phyloP scores from a whole-genome alignment of 2,329 filamentous ascomycete species.

The Colletotrichum spinosum region DNA sequence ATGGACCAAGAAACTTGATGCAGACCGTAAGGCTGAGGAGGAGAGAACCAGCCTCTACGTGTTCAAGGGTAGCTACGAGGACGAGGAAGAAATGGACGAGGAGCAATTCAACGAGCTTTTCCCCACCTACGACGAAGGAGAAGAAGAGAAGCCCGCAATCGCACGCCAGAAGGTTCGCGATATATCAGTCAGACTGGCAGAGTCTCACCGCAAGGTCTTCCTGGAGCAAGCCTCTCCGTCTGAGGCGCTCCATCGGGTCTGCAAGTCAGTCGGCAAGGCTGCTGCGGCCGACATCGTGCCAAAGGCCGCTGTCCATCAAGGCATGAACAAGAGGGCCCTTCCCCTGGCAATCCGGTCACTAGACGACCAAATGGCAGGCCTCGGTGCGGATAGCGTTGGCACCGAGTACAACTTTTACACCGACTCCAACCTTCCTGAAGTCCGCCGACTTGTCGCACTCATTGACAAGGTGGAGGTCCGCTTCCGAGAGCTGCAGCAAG shows the following conservation, averaged over 20 bases:
- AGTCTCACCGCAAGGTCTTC: conserved; percentile 69
- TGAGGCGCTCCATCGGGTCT: conserved; percentile 57
- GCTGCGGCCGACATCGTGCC: conserved; percentile 44
- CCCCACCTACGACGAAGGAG: conserved; percentile 76
- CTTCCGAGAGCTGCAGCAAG: conserved; percentile 76
- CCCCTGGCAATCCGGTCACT: conserved; percentile 75
- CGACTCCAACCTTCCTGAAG: conserved; percentile 81
- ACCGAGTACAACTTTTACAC: conserved; percentile 88
- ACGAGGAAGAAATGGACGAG: conserved; percentile 79
- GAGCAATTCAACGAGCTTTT: conserved; percentile 85
- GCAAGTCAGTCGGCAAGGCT: conserved; percentile 56
- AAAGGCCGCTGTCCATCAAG: conserved; percentile 43
- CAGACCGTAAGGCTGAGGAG: conserved; percentile 81
- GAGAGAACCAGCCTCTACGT: conserved; percentile 83
- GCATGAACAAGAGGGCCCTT: conserved; percentile 67
- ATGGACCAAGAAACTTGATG: conserved; percentile 82
- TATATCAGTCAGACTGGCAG: conserved; percentile 71
- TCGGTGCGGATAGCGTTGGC: conserved; percentile 50
- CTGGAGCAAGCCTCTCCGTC: conserved; percentile 53
- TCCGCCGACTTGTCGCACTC: conserved; percentile 77
- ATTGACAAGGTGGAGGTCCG: conserved; percentile 76
- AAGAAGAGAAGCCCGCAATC: conserved; percentile 48
- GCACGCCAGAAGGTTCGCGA: conserved; percentile 59
- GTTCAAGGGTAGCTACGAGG: conserved; percentile 82
- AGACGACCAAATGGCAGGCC: conserved; percentile 66